Percentiles rank a stretch among this genome's conserved stretches.
Conservation (phyloP, 2,329 filamentous ascomycete genomes). For the Sarocladiaceae sp. region DNA sequence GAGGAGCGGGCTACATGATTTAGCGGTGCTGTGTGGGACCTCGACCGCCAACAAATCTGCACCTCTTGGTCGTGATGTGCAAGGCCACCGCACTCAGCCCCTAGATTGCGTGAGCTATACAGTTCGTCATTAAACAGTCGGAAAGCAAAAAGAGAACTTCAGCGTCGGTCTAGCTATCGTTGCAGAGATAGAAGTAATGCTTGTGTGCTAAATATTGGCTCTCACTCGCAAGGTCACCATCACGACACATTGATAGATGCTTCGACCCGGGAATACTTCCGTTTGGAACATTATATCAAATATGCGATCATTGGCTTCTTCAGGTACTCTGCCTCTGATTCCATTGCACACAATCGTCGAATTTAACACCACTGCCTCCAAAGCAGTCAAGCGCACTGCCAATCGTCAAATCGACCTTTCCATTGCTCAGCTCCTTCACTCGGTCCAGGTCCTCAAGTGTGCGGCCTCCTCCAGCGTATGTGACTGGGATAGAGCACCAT, state of each 20-base stretch:
- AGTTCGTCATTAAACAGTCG: too few species aligned
- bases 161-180: too few species aligned
- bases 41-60: constrained; percentile 4
- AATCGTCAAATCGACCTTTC: constrained; percentile 88
- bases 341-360: constrained; percentile 87
- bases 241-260: too few species aligned
- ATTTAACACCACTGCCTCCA: constrained; percentile 77
- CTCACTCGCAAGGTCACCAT: too few species aligned
- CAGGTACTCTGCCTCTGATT: constrained; percentile 47
- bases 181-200: too few species aligned
- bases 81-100: background rate
- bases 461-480: constrained; percentile 91
- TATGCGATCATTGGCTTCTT: background rate
- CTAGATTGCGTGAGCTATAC: too few species aligned
- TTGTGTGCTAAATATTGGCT: too few species aligned
- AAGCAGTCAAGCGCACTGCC: constrained; percentile 96
- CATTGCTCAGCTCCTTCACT: constrained; percentile 71
- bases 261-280: too few species aligned
- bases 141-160: too few species aligned
- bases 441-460: constrained; percentile 74
- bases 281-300: too few species aligned
- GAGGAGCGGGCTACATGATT: background rate
- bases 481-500: constrained; percentile 90
- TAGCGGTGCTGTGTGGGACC: constrained; percentile 7
- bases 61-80: background rate